Percentiles rank a stretch among this genome's conserved stretches.
These are phyloP conservation scores for Rhodotorula diobovata DNA, from an alignment of 768 basidiomycete species.

Conservation along the genomic window DNA sequence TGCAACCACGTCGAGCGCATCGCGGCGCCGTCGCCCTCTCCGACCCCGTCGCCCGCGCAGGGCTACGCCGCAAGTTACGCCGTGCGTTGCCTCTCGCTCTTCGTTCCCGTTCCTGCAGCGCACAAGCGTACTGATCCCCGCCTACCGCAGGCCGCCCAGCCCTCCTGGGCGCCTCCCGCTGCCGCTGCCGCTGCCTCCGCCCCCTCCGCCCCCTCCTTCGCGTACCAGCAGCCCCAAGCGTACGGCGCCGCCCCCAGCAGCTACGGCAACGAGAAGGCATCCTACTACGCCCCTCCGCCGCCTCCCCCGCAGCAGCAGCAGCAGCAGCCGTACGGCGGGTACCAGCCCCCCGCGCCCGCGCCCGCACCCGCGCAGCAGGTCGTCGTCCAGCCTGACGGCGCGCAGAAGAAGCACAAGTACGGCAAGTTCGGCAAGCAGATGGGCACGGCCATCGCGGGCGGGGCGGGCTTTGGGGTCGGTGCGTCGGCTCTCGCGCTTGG, in stretches of 20 bases:
- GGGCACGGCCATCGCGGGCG: constrained; percentile 54
- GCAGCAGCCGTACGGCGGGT: too few relatives aligned
- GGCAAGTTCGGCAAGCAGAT: constrained; percentile 61
- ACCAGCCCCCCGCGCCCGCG: neutral
- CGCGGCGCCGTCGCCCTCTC: constrained; percentile 8
- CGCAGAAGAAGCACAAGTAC: constrained; percentile 52
- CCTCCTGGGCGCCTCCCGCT: neutral
- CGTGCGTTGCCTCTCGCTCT: too few relatives aligned
- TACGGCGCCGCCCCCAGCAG: too few relatives aligned
- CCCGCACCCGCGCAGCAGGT: neutral
- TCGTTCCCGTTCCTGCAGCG: too few relatives aligned
- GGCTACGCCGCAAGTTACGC: neutral
- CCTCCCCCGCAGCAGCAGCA: constrained; percentile 12
- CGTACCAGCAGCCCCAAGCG: constrained; percentile 17
- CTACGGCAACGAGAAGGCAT: too few relatives aligned
- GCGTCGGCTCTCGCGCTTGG: constrained; percentile 1
- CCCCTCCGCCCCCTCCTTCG: neutral
- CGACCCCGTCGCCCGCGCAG: neutral
- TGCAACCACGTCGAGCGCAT: constrained; percentile 63
- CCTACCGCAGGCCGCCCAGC: neutral
- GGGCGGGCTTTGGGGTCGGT: constrained; percentile 74
- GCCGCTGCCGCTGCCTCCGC: neutral
- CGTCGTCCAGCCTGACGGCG: neutral
- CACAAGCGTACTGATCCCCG: too few relatives aligned
- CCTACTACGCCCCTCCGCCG: neutral